Base-by-base conservation (phyloP, 2,329 filamentous ascomycete species). In the Chaetomiaceae sp. region DNA sequence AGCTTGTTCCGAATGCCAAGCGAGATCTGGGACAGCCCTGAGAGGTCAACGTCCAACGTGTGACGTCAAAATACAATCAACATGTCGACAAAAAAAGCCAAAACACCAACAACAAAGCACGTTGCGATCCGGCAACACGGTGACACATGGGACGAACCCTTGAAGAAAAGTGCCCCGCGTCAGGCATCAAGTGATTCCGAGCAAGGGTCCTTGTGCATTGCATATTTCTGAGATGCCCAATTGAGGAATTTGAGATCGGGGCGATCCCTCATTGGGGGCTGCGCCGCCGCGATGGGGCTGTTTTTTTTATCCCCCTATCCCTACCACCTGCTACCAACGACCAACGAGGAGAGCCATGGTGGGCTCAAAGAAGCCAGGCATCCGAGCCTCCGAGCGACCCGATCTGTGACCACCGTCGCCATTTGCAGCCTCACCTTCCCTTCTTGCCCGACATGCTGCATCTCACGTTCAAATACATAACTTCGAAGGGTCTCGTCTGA, bases 21-120 rank as follows among this genome's bases (percentile, higher is more conserved):
- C n/a, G 27, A 19, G 41, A 19, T 42, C 38, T 44, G 35, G 41
- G 37, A 45, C 30, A 13, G 7, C 23, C 7, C 25, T 13, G 37
- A 16, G 21, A n/a, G 17, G 13, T 16, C 16, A 34, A 34, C 40
- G 27, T 25, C 39, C n/a, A n/a, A n/a, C n/a, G n/a, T n/a, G 44
- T 55, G 53, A 53, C 46, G 50, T 53, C 53, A 55, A 44, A 51
- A 46, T 19, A 27, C 14, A 39, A 17, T 23, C 23, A 47, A 40
- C 14, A 25, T n/a, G 21, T 39, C 19, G 20, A 30, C 19, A n/a
- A 25, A 20, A 20, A n/a, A n/a, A n/a, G n/a, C n/a, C 13, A 33
- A 37, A n/a, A n/a, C 30, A 33, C 7, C 10, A 33, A 4, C 10
- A 12, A 33, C 7, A 33, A 7, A 10, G 10, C 25, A 3, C 10